Conservation (phyloP, 176 grass and related monocot species). For the Carex parvula region DNA sequence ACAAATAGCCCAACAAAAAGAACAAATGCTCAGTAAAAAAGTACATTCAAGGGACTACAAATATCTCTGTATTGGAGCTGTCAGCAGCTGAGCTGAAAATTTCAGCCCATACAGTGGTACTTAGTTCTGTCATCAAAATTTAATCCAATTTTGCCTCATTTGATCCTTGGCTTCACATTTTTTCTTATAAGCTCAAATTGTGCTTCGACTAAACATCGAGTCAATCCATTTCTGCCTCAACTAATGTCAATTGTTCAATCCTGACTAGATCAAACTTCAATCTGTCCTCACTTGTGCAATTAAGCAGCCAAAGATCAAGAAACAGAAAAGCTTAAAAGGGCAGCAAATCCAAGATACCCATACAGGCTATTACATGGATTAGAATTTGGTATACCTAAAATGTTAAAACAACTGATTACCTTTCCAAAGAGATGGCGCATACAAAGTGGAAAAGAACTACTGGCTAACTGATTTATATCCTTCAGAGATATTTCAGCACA, state of each 20-base stretch:
- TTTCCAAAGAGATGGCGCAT: conserved; percentile 94
- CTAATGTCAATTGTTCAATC: not conserved
- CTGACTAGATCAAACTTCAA: not conserved
- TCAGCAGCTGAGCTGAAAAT: not conserved
- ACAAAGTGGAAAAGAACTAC: conserved; percentile 91
- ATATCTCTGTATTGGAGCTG: not conserved
- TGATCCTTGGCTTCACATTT: not conserved
- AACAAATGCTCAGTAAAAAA: not conserved
- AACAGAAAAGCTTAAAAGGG: not conserved
- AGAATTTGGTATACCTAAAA: conserved; percentile 2
- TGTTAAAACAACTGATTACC: conserved; percentile 32
- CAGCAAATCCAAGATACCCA: not conserved
- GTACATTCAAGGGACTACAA: conserved; percentile 19
- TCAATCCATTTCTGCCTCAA: conserved; percentile 1
- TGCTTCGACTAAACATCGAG: not conserved
- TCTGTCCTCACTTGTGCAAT: not conserved
- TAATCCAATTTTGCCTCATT: not conserved
- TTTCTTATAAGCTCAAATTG: not conserved
- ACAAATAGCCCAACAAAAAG: conserved; percentile 24
- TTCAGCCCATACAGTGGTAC: not conserved
- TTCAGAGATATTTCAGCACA: conserved; percentile 76
- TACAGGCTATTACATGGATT: not conserved
- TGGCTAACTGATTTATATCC: conserved; percentile 82
- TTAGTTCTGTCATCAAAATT: not conserved
- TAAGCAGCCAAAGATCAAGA: conserved; percentile 1